These are phyloP conservation scores for Aspergillus kassunensis DNA, from an alignment of 495 filamentous ascomycete genomes.

Conservation along the genomic window DNA sequence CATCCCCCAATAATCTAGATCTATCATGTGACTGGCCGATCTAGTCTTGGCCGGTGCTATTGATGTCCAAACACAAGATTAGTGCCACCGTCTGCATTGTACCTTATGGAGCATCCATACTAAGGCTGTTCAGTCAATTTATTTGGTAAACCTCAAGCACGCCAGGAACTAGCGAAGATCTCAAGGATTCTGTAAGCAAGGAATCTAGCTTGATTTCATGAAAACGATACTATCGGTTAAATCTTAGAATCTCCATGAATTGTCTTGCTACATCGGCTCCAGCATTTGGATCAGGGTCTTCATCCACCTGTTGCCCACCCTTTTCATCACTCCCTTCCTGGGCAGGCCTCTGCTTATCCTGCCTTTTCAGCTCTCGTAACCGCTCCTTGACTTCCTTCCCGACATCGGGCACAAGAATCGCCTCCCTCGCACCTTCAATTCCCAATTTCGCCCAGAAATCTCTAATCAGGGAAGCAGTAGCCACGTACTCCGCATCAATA, in stretches of 20 bases:
- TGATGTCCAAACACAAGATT: no score
- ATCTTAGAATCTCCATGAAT: conserved; percentile 46
- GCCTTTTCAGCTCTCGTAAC: conserved; percentile 20
- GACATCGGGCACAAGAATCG: conserved; percentile 39
- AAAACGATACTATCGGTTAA: no score
- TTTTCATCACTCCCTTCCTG: not conserved
- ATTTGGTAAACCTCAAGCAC: no score
- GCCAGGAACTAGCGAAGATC: no score
- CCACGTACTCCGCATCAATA: conserved; percentile 40
- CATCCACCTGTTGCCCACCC: conserved; percentile 15
- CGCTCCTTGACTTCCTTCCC: conserved; percentile 39
- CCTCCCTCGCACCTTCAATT: conserved; percentile 35
- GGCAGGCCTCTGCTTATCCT: not conserved
- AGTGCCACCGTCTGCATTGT: no score
- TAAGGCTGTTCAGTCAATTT: no score
- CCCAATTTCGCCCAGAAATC: conserved; percentile 40
- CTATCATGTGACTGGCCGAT: no score
- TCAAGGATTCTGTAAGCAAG: no score
- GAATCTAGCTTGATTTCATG: no score
- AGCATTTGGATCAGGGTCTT: conserved; percentile 35
- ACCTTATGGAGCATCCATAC: no score
- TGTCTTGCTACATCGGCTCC: conserved; percentile 45
- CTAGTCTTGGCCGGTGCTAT: no score
- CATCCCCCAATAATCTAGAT: no score
- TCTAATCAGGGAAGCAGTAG: conserved; percentile 36